Evolutionary conservation across 2,329 filamentous ascomycete genomes (phyloP).

Genomic region (Arachnomyces sp.): DNA sequence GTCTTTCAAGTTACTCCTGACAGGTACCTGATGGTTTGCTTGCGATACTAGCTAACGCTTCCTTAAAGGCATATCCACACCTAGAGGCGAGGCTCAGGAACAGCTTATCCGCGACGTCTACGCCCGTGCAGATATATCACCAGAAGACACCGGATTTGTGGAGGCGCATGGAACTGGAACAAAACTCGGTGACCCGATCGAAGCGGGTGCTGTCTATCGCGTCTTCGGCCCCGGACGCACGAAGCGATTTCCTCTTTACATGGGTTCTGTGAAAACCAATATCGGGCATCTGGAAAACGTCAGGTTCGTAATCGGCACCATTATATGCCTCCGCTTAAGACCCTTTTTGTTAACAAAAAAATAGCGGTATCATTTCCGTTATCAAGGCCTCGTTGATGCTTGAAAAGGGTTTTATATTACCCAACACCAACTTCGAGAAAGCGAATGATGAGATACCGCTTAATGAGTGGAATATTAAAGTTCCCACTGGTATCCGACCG

Average conservation of each 20-base stretch:
- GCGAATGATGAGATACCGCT: slow-evolving; percentile 30
- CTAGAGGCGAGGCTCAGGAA: slow-evolving; percentile 28
- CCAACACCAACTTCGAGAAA: slow-evolving; percentile 35
- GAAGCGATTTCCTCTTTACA: slow-evolving; percentile 8
- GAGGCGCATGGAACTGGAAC: slow-evolving; percentile 52
- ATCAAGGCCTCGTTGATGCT: slow-evolving; percentile 39
- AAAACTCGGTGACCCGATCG: slow-evolving; percentile 47
- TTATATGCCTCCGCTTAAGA: too few species aligned
- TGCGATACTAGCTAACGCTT: too few species aligned
- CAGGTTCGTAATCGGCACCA: too few species aligned
- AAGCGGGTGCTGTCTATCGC: slow-evolving; percentile 41
- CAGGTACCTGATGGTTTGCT: too few species aligned
- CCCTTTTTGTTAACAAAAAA: too few species aligned
- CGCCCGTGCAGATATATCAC: slow-evolving; percentile 21
- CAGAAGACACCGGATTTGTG: slow-evolving; percentile 24
- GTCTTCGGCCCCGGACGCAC: slow-evolving; percentile 16
- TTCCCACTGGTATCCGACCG: slow-evolving; percentile 16
- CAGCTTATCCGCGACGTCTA: slow-evolving; percentile 30
- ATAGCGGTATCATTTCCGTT: slow-evolving; percentile 32
- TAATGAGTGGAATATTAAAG: slow-evolving; percentile 31
- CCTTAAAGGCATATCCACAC: too few species aligned
- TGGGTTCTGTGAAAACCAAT: slow-evolving; percentile 17
- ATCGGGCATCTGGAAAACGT: slow-evolving; percentile 24
- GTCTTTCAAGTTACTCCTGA: too few species aligned
- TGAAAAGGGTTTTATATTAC: slow-evolving; percentile 38